These are phyloP conservation scores for Pleurotus citrinopileatus DNA, from an alignment of 768 basidiomycete species.

Conservation along the genomic window DNA sequence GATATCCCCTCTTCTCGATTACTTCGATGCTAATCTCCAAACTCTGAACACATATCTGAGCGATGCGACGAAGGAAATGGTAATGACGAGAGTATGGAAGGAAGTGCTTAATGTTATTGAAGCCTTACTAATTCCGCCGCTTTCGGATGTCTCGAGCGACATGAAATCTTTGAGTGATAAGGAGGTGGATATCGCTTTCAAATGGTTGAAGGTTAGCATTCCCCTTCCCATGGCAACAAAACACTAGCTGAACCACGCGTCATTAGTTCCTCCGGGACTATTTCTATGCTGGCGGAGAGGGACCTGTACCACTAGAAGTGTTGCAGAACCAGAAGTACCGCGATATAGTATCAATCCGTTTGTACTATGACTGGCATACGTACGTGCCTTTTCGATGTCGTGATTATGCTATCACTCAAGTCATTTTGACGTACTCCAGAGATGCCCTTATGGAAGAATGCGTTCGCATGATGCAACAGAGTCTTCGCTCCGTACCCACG, in stretches of 20 bases:
- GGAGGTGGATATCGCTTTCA: slow-evolving; percentile 98
- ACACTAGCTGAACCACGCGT: slow-evolving; percentile 8
- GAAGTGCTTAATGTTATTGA: slow-evolving; percentile 88
- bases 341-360: slow-evolving; percentile 81
- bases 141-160: slow-evolving; percentile 81
- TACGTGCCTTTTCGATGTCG: slow-evolving; percentile 32
- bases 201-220: slow-evolving; percentile 82
- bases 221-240: neutral
- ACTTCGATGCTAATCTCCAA: slow-evolving; percentile 91
- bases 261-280: slow-evolving; percentile 87
- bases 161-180: slow-evolving; percentile 93
- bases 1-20: slow-evolving; percentile 89
- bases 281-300: slow-evolving; percentile 93
- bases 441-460: slow-evolving; percentile 92
- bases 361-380: slow-evolving; percentile 98
- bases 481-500: slow-evolving; percentile 66
- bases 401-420: slow-evolving; percentile 4
- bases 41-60: slow-evolving; percentile 88
- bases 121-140: slow-evolving; percentile 83
- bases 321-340: slow-evolving; percentile 95
- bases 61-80: slow-evolving; percentile 82
- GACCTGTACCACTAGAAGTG: slow-evolving; percentile 79
- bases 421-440: no score
- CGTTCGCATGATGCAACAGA: slow-evolving; percentile 92
- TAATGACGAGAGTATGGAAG: slow-evolving; percentile 95